Percentiles rank a stretch among this genome's conserved stretches.
These are phyloP conservation scores for Camelina laxa DNA, from an alignment of 345 rosid genomes.

Conservation along the genomic window DNA sequence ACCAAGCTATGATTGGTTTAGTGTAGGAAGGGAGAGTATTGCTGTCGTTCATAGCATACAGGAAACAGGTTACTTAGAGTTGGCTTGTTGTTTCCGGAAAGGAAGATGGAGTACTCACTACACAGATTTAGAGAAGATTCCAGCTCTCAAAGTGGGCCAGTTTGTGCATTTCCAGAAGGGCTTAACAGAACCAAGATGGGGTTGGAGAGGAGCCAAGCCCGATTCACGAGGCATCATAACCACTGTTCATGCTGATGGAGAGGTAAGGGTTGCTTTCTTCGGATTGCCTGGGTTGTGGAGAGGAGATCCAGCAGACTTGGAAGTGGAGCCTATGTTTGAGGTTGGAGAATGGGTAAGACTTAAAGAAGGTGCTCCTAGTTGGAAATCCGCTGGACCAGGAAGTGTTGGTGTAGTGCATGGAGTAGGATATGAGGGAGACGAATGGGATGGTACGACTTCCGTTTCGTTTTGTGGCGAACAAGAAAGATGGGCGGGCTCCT, in stretches of 20 bases:
- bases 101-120: conserved; percentile 77
- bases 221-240: conserved; percentile 81
- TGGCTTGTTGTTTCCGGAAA: conserved; percentile 95
- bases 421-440: conserved; percentile 75
- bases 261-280: conserved; percentile 81
- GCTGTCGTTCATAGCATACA: conserved; percentile 96
- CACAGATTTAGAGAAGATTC: conserved; percentile 87
- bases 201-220: conserved; percentile 89
- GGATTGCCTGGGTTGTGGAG: conserved; percentile 86
- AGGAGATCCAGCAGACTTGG: conserved; percentile 94
- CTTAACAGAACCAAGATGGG: conserved; percentile 91
- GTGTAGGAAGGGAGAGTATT: conserved; percentile 79
- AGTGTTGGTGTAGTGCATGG: conserved; percentile 90
- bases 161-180: conserved; percentile 83
- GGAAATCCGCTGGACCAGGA: conserved; percentile 87
- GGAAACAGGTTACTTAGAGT: conserved; percentile 84
- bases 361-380: conserved; percentile 57
- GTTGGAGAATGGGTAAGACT: conserved; percentile 96
- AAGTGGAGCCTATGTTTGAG: conserved; percentile 71
- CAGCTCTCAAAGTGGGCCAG: conserved; percentile 80
- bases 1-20: conserved; percentile 96
- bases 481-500: conserved; percentile 87
- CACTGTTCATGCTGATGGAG: conserved; percentile 93
- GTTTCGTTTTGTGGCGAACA: conserved; percentile 93
- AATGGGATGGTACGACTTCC: conserved; percentile 78